Percentiles rank a stretch among this genome's conserved stretches.
Conservation (phyloP, 2,329 filamentous ascomycete species). For the Corynespora cassiicola region DNA sequence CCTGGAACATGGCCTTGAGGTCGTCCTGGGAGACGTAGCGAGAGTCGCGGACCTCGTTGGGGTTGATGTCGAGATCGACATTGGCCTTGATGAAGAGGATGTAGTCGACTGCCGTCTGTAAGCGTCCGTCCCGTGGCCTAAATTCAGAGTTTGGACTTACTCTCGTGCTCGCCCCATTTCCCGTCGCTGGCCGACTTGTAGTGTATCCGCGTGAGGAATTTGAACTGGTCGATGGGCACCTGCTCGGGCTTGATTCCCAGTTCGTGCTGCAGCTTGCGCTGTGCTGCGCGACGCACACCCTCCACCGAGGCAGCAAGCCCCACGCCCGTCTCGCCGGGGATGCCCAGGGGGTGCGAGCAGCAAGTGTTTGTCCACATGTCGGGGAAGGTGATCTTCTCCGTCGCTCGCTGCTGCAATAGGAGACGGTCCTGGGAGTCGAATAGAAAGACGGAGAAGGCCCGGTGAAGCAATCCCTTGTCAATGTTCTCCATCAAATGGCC, state of each 20-base stretch:
- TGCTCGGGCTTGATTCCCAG: constrained; percentile 88
- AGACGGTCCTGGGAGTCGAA: constrained; percentile 94
- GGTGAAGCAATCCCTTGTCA: constrained; percentile 91
- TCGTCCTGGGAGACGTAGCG: constrained; percentile 83
- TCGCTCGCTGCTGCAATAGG: constrained; percentile 91
- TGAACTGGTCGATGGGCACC: constrained; percentile 89
- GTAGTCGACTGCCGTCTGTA: constrained; percentile 77
- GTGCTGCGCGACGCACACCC: constrained; percentile 89
- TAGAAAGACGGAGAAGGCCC: constrained; percentile 96
- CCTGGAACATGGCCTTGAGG: constrained; percentile 83
- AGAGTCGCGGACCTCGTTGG: constrained; percentile 87
- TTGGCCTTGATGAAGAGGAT: constrained; percentile 94
- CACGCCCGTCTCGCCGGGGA: constrained; percentile 88
- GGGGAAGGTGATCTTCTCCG: constrained; percentile 99
- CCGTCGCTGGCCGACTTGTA: constrained; percentile 97
- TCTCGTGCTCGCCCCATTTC: constrained; percentile 99
- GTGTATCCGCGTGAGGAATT: constrained; percentile 95
- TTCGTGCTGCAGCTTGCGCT: constrained; percentile 93
- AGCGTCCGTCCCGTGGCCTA: constrained; percentile 14
- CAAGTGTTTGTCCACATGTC: constrained; percentile 99
- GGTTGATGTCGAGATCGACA: constrained; percentile 81
- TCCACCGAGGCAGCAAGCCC: constrained; percentile 79
- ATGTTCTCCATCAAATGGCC: constrained; percentile 99
- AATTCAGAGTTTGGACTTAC: constrained; percentile 60
- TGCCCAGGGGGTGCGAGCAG: constrained; percentile 94